Conservation (phyloP, 1,139 yeast genomes). For the Hanseniaspora sp. region DNA sequence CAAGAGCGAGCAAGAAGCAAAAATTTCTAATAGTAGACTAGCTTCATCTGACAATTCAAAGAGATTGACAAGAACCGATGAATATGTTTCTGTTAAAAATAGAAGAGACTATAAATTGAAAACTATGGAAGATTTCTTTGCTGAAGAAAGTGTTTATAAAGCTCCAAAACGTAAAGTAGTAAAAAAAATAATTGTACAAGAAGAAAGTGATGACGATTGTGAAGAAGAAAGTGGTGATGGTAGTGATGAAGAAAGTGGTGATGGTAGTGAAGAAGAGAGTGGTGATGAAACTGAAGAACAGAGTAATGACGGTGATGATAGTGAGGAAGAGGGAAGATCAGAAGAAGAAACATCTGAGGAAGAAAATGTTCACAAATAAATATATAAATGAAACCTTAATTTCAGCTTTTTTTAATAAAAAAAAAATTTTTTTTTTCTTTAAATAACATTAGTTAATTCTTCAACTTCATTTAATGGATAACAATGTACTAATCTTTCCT, state of each 20-base stretch:
- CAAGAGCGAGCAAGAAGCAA: background rate
- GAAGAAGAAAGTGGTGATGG: constrained; percentile 23
- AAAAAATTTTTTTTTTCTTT: constrained; percentile 12
- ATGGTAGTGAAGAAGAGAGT: constrained; percentile 19
- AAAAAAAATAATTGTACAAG: constrained; percentile 29
- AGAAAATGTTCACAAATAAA: background rate
- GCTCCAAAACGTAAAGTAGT: constrained; percentile 17
- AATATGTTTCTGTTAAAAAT: constrained; percentile 24
- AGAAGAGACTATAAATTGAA: constrained; percentile 45
- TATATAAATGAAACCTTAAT: background rate
- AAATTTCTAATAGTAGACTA: constrained; percentile 11
- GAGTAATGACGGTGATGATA: constrained; percentile 17
- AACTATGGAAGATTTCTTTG: constrained; percentile 78
- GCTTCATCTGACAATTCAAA: constrained; percentile 17
- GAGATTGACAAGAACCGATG: constrained; percentile 7
- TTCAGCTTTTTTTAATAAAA: too few species aligned
- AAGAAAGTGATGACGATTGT: constrained; percentile 25
- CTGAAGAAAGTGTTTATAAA: constrained; percentile 36
- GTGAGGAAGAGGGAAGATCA: constrained; percentile 10
- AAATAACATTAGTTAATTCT: constrained; percentile 33
- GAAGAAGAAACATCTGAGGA: constrained; percentile 3
- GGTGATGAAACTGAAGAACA: constrained; percentile 18
- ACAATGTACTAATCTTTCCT: constrained; percentile 70
- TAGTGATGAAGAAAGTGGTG: constrained; percentile 22
- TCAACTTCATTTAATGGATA: constrained; percentile 47